phyloP scores from a whole-genome alignment of 106 monocot genomes.

The Posidonia australis region DNA sequence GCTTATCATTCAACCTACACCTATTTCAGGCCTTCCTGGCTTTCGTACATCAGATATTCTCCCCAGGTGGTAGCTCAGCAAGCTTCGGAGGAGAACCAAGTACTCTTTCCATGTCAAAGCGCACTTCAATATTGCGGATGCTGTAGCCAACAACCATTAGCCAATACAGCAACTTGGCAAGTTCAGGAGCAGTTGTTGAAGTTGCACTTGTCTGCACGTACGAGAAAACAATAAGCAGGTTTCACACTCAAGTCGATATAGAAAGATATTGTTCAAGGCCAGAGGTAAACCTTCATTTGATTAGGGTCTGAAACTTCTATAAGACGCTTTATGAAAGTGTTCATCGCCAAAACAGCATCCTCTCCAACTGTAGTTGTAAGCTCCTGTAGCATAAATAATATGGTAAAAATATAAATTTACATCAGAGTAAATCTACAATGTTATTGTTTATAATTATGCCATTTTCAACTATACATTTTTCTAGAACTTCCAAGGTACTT shows the following conservation, averaged over 20 bases:
- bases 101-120: constrained; percentile 91
- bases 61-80: constrained; percentile 78
- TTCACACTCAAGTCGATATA: too few relatives aligned
- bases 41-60: constrained; percentile 23
- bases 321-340: constrained; percentile 79
- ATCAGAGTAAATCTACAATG: background rate
- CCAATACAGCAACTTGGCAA: constrained; percentile 80
- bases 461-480: too few relatives aligned
- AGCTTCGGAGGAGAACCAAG: constrained; percentile 70
- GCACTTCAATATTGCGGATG: constrained; percentile 90
- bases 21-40: background rate
- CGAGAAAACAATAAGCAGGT: too few relatives aligned
- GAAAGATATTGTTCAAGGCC: background rate
- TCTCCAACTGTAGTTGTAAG: constrained; percentile 80
- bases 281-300: constrained; percentile 64
- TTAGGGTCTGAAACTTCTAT: constrained; percentile 77
- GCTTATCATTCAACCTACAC: too few relatives aligned
- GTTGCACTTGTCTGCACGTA: constrained; percentile 40
- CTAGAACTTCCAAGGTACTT: too few relatives aligned
- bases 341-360: constrained; percentile 94
- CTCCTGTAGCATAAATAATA: constrained; percentile 38
- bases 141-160: constrained; percentile 95
- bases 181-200: constrained; percentile 70
- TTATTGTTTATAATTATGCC: too few relatives aligned
- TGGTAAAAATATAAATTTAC: background rate